Conservation (phyloP, 352 stramenopile genomes). For the Aphanomyces invadans region DNA sequence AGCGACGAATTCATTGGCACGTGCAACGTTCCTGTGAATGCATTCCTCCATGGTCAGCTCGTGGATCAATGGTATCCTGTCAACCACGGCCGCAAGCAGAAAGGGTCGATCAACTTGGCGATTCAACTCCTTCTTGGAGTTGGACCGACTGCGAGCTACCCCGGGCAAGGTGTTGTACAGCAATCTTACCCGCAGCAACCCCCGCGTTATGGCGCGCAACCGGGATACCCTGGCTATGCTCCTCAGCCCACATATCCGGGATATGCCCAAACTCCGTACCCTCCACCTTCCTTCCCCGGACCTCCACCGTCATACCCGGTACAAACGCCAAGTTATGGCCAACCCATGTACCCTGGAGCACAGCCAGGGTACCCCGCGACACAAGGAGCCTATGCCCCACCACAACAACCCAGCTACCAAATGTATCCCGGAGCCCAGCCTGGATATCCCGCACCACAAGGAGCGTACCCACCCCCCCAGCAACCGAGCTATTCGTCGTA, state of each 20-base stretch:
- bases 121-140: constrained; percentile 4
- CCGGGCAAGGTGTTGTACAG: background rate
- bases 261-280: background rate
- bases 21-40: constrained; percentile 10
- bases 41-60: constrained; percentile 6
- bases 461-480: too few relatives aligned
- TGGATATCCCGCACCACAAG: too few relatives aligned
- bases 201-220: background rate
- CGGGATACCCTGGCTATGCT: background rate
- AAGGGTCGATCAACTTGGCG: constrained; percentile 2
- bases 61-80: constrained; percentile 22
- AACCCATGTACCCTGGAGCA: constrained; percentile 6
- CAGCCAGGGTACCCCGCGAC: constrained; percentile 21
- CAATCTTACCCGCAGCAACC: background rate
- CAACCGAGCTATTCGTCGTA: background rate
- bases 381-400: background rate
- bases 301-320: background rate
- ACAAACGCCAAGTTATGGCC: background rate
- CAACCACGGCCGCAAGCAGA: constrained; percentile 8
- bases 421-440: too few relatives aligned
- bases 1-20: constrained; percentile 17
- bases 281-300: background rate
- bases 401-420: background rate
- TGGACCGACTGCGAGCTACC: background rate
- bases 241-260: background rate